Evolutionary conservation across 2,329 filamentous ascomycete genomes (phyloP), one percentile per base, ranked within the genome.

Genomic region (Botrytis fragariae): DNA sequence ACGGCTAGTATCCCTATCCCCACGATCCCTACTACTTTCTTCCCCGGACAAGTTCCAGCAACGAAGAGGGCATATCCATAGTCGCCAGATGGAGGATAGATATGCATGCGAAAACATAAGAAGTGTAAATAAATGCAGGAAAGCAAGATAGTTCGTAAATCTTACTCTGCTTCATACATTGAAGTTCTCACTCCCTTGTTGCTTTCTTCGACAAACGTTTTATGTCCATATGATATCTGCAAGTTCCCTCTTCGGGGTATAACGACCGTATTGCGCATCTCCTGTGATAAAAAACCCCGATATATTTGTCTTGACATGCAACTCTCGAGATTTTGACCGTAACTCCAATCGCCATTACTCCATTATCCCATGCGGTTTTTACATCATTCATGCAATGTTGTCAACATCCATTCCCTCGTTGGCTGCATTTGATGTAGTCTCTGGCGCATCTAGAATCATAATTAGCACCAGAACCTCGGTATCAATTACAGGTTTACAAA

Each of bases 21-120:
- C 25, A 71, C 74, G 3, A 62, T 76, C 35, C 74, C 74, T n/a
- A 74, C 74, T 4, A 75, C 71, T 25, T 76, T 76, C 64, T 76
- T 72, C 42, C 74, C 74, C 7, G 72, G 72, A 32, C 60, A 42
- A 37, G 72, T 72, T 61, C 73, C 73, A n/a, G 73, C 67, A 57
- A 75, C 62, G 29, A 71, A 71, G 70, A 73, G 72, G 18, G 67
- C 57, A 14, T 70, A 73, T 45, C 65, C 72, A 57, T 70, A 72
- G 54, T 54, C 7, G 8, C 42, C 25, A 42, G n/a, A 25, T 29
- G 16, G 29, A 45, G 7, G 5, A 18, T 29, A 18, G 5, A 35
- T 9, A 48, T 45, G 62, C 35, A 59, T 10, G 35, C 29, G 35
- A 51, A 32, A 51, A 32, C 39, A 39, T 51, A 14, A 29, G 35